phyloP scores from a whole-genome alignment of 1,139 yeast species.

The Waltiozyma solani region DNA sequence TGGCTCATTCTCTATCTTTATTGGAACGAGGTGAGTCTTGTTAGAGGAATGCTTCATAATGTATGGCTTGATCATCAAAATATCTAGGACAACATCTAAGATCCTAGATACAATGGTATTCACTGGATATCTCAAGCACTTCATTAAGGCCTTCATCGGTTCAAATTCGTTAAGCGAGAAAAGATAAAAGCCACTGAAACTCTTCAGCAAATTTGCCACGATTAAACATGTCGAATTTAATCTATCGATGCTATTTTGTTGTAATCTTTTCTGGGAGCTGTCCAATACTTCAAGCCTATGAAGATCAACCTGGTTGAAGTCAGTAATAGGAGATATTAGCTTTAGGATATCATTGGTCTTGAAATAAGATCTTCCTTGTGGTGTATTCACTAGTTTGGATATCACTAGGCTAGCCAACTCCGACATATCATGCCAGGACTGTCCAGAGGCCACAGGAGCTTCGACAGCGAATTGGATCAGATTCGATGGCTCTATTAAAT shows the following conservation, averaged over 20 bases:
- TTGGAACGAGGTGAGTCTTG: constrained; percentile 17
- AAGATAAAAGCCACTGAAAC: constrained; percentile 71
- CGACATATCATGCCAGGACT: too few relatives aligned
- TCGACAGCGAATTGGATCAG: constrained; percentile 51
- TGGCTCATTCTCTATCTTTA: constrained; percentile 22
- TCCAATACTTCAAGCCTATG: neutral
- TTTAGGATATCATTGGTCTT: constrained; percentile 55
- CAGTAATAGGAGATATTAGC: constrained; percentile 59
- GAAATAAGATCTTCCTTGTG: constrained; percentile 43
- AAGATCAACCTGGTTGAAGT: constrained; percentile 31
- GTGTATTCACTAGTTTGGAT: constrained; percentile 48
- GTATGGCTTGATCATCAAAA: constrained; percentile 49
- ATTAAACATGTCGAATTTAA: constrained; percentile 56
- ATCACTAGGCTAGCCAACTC: constrained; percentile 48
- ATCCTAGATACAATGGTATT: constrained; percentile 48
- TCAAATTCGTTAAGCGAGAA: constrained; percentile 49
- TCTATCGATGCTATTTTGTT: constrained; percentile 37
- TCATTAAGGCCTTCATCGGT: constrained; percentile 48
- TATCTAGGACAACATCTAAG: constrained; percentile 62
- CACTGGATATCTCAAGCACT: constrained; percentile 52
- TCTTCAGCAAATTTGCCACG: constrained; percentile 50
- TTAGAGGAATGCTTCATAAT: constrained; percentile 14
- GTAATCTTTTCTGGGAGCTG: neutral
- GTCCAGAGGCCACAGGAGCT: constrained; percentile 44
- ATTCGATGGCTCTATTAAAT: constrained; percentile 43